Evolutionary conservation across 2,329 filamentous ascomycete species (phyloP).

Genomic region (Chalara sp.): DNA sequence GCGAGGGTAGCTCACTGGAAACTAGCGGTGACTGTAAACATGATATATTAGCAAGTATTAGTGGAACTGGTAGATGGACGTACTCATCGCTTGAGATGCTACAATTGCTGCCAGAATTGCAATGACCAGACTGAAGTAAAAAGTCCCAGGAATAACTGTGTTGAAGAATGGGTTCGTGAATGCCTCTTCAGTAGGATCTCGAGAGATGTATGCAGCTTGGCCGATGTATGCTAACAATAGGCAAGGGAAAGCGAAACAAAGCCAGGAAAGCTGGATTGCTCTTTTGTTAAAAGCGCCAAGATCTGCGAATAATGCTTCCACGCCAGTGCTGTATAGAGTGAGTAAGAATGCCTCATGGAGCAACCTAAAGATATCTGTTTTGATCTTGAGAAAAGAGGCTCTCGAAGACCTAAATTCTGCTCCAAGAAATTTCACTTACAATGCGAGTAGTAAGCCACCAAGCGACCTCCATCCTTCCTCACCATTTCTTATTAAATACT

Average conservation of each 20-base stretch:
- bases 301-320: constrained; percentile 75
- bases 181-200: constrained; percentile 45
- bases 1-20: too few relatives aligned
- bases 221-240: constrained; percentile 43
- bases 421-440: constrained; percentile 27
- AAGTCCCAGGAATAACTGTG: constrained; percentile 57
- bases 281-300: constrained; percentile 65
- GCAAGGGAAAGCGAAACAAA: constrained; percentile 62
- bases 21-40: too few relatives aligned
- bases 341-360: too few relatives aligned
- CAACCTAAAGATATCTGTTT: too few relatives aligned
- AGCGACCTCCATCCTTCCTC: constrained; percentile 57
- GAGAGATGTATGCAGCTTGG: constrained; percentile 66
- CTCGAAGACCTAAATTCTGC: too few relatives aligned
- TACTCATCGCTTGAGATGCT: constrained; percentile 74
- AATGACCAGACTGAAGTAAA: constrained; percentile 62
- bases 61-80: constrained; percentile 56
- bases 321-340: constrained; percentile 44
- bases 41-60: too few relatives aligned
- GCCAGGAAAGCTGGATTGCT: constrained; percentile 69
- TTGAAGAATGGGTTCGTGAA: constrained; percentile 72
- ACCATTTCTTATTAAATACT: constrained; percentile 52
- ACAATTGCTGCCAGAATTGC: constrained; percentile 67
- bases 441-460: constrained; percentile 61
- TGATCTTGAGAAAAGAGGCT: background rate